Evolutionary conservation across 805 yeast species (phyloP).

Genomic region (Trichomonascus vanleenenianus): DNA sequence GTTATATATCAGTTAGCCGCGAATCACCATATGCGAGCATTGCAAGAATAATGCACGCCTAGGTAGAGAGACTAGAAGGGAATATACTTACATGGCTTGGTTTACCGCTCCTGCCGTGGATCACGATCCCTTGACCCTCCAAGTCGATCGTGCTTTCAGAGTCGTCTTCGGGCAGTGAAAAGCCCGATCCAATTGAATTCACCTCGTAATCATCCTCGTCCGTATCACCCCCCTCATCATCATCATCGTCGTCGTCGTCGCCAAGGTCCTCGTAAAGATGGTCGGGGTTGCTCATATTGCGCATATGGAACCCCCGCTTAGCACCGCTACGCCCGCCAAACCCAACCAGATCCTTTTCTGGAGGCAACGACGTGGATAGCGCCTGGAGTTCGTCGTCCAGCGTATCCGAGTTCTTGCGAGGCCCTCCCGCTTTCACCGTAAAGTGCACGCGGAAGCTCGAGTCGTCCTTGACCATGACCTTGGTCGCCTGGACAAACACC

Average conservation of each 20-base stretch:
- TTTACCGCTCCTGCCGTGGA: constrained; percentile 51
- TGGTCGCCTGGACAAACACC: constrained; percentile 63
- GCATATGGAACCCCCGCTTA: too few species aligned
- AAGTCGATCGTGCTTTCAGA: constrained; percentile 40
- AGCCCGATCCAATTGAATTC: constrained; percentile 1
- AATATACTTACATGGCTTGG: constrained; percentile 48
- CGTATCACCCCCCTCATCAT: constrained; percentile 2
- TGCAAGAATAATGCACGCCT: too few species aligned
- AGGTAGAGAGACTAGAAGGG: too few species aligned
- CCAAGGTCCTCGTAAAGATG: constrained; percentile 2
- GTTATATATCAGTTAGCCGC: constrained; percentile 6
- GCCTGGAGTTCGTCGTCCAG: background rate
- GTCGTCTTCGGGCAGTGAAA: constrained; percentile 9
- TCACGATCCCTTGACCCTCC: constrained; percentile 90
- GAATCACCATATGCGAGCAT: background rate
- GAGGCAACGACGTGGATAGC: background rate
- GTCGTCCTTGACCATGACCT: constrained; percentile 64
- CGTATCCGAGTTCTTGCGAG: too few species aligned
- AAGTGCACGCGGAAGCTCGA: constrained; percentile 73
- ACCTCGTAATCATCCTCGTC: constrained; percentile 7
- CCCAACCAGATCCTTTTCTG: too few species aligned
- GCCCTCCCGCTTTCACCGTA: constrained; percentile 32
- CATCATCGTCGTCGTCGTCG: constrained; percentile 4
- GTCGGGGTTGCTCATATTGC: background rate
- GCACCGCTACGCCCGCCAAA: too few species aligned